These are phyloP conservation scores for Helminthosporium solani DNA, from an alignment of 2,329 filamentous ascomycete species.

Conservation along the genomic window DNA sequence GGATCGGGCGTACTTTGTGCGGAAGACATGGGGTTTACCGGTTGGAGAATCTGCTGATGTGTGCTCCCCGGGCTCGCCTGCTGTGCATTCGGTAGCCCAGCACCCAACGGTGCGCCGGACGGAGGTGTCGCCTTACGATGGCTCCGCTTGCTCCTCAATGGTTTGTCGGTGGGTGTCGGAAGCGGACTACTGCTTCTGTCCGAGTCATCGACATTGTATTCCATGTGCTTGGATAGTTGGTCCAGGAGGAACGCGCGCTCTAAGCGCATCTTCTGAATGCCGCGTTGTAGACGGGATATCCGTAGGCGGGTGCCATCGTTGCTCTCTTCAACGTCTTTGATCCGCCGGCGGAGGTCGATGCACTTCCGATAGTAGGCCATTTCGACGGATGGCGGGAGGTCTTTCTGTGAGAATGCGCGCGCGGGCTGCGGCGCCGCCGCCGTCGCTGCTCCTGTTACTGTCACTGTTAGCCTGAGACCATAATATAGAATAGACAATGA, in stretches of 20 bases:
- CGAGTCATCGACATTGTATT: conserved; percentile 58
- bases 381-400: conserved; percentile 83
- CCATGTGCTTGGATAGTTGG: conserved; percentile 50
- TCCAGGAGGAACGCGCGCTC: conserved; percentile 67
- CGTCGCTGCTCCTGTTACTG: background rate
- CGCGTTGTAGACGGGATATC: conserved; percentile 75
- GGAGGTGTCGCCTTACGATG: conserved; percentile 53
- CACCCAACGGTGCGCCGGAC: conserved; percentile 13
- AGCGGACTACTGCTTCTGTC: conserved; percentile 79
- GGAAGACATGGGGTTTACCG: conserved; percentile 35
- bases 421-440: conserved; percentile 16
- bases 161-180: conserved; percentile 77
- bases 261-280: conserved; percentile 87
- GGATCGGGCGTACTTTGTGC: conserved; percentile 44
- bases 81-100: conserved; percentile 7
- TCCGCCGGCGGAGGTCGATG: conserved; percentile 87
- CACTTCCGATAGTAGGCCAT: conserved; percentile 96
- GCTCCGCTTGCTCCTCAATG: conserved; percentile 70
- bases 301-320: conserved; percentile 82
- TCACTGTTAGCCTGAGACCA: background rate
- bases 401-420: conserved; percentile 38
- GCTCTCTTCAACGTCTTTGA: conserved; percentile 86
- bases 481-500: background rate
- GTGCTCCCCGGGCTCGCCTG: conserved; percentile 18
- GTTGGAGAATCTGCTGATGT: conserved; percentile 19